phyloP scores from a whole-genome alignment of 192 early-diverging fungal genomes.

The Backusella macrospora region DNA sequence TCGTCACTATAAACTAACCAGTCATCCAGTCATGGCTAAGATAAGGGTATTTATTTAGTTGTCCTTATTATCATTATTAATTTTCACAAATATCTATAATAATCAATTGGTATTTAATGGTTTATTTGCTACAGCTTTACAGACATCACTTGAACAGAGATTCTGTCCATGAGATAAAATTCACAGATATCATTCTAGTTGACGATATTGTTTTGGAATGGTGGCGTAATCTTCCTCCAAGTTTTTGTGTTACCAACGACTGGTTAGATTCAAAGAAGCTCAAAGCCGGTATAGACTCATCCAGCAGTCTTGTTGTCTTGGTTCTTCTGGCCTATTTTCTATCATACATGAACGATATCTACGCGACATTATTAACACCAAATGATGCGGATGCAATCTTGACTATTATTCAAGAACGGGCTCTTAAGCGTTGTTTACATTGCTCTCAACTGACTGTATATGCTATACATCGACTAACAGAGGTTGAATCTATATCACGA shows the following conservation, averaged over 20 bases:
- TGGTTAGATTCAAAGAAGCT: not conserved
- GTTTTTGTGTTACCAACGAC: not conserved
- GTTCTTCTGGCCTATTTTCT: conserved; percentile 4
- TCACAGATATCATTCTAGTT: not conserved
- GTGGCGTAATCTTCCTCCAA: not conserved
- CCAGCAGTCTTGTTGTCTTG: not conserved
- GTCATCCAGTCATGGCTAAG: conserved; percentile 3
- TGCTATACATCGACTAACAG: not conserved
- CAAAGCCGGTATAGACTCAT: not conserved
- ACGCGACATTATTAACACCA: not conserved
- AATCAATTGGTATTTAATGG: not conserved
- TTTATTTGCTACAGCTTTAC: not conserved
- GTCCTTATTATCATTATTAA: not conserved
- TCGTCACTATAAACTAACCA: not conserved
- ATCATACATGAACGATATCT: not conserved
- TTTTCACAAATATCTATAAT: not conserved
- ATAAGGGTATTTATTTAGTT: not conserved
- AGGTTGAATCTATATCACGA: conserved; percentile 1
- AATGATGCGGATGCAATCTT: not conserved
- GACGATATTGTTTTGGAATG: conserved; percentile 1
- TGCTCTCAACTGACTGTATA: not conserved
- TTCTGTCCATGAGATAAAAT: not conserved
- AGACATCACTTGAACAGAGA: not conserved
- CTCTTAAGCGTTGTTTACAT: not conserved
- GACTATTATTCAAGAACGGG: not conserved